Conservation (phyloP, 1,284 basidiomycete species). For the Moesziomyces aphidis region DNA sequence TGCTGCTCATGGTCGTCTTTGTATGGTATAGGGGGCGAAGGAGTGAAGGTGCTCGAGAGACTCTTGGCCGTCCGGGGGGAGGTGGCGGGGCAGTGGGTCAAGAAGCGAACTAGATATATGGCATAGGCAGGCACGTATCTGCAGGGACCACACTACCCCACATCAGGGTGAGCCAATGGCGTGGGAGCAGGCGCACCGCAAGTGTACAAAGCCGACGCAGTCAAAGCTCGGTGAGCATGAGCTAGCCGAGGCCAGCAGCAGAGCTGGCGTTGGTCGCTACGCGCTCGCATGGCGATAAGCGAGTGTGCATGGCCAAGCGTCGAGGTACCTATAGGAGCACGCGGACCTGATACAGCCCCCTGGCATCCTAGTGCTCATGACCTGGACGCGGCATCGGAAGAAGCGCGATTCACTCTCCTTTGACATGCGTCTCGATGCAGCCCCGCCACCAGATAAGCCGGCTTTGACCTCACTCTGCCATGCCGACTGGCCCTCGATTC, state of each 20-base stretch:
- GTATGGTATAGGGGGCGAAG: no score
- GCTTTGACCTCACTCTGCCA: not conserved
- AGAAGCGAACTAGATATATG: not conserved
- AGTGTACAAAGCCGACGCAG: not conserved
- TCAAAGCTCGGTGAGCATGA: not conserved
- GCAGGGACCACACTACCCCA: slow-evolving; percentile 5
- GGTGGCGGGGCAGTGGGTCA: not conserved
- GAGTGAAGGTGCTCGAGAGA: no score
- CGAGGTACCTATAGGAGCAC: not conserved
- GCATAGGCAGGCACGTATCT: not conserved
- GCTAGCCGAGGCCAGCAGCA: not conserved
- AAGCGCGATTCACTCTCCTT: not conserved
- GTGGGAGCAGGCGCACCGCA: no score
- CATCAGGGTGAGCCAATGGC: not conserved
- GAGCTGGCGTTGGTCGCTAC: not conserved
- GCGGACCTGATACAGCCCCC: not conserved
- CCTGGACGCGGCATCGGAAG: not conserved
- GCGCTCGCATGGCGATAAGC: not conserved
- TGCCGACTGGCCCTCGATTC: not conserved
- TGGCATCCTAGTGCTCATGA: not conserved
- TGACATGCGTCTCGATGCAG: not conserved
- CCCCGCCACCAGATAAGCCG: not conserved
- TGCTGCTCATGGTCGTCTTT: slow-evolving; percentile 5
- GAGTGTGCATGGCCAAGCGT: not conserved
- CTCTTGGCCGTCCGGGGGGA: no score